Evolutionary conservation across 345 rosid species (phyloP), one percentile per base, ranked within the genome.

Genomic region (Rhizophora apiculata): DNA sequence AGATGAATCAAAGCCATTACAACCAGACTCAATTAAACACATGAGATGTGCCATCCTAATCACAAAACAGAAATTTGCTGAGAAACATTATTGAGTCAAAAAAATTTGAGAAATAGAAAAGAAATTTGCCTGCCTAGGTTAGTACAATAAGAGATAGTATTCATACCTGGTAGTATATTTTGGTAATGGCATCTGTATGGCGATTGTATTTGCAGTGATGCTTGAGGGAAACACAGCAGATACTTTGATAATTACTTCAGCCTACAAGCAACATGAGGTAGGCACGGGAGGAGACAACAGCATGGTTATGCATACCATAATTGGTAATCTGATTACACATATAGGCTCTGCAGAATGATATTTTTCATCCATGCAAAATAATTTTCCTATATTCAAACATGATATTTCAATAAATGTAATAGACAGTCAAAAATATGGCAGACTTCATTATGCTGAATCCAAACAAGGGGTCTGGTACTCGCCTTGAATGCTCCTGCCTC

Each of bases 401-500:
- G 5, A 3, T 43, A 43, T 43, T 43, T 15, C 49, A 43, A 43
- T 43, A 43, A 43, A 43, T 43, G 18, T 43, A 43, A 43, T 13
- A 0, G 16, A 43, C 18, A 11, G 49, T 43, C 49, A 43, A 43
- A 43, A 13, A 43, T 43, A 43, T 3, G 49, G 18, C 15, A 43
- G 18, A 43, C 19, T 43, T 13, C 18, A 43, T 43, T 15, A 43
- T 43, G 18, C 49, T 43, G 49, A 43, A 13, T 15, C 3, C 49
- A 43, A 43, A 11, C 49, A 43, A 13, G 19, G 49, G 0, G 4
- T 13, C 49, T 3, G 3, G n/a, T 49, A 21, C 9, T 68, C 74
- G 85, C 99, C 92, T 88, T 95, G 70, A 92, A 90, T 60, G 85
- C 74, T 65, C 99, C 98, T 29, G 96, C 96, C 80, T 95, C 97